Conservation (phyloP, 306 rosid genomes). For the cucumber (Cucumis sativus) region Cucumber_9930_V3 NC_026659.2:20583001-20583500, state of each 20-base stretch:
- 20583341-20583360: neutral
- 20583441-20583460: conserved; percentile 69
- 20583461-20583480: conserved; percentile 71
- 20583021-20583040: neutral
- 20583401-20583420: neutral
- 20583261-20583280: conserved; percentile 35
- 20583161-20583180: conserved; percentile 74
- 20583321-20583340: conserved; percentile 37
- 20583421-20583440: conserved; percentile 67
- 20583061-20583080: neutral
- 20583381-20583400: neutral
- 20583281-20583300: conserved; percentile 72
- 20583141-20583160: conserved; percentile 79
- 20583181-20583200: conserved; percentile 41
- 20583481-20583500: conserved; percentile 98
- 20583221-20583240: conserved; percentile 46
- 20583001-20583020: neutral
- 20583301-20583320: conserved; percentile 65
- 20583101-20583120: neutral
- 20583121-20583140: neutral
- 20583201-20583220: conserved; percentile 62
- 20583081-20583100: neutral
- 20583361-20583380: neutral
- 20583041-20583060: neutral
- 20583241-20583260: conserved; percentile 38